Evolutionary conservation across 495 filamentous ascomycete genomes (phyloP).

Genomic region (Halenospora varia): DNA sequence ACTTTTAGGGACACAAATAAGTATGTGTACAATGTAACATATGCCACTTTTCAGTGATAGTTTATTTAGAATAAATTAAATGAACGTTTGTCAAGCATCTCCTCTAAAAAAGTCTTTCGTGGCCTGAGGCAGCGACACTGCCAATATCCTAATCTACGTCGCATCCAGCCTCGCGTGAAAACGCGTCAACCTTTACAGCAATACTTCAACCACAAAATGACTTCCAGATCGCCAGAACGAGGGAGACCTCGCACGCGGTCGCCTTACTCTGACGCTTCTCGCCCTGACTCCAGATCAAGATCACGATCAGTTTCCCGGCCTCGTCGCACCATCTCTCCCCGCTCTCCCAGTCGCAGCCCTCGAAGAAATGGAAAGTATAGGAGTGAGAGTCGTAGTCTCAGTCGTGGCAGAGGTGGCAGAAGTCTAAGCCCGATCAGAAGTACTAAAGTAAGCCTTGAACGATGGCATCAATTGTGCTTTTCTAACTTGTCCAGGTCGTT

Average conservation of each 20-base stretch:
- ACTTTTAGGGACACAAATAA: no score
- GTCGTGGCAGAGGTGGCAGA: conserved; percentile 44
- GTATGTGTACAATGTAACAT: no score
- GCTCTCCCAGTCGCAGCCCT: conserved; percentile 37
- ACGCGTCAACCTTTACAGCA: background rate
- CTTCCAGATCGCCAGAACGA: conserved; percentile 27
- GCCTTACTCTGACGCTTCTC: conserved; percentile 23
- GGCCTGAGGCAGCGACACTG: no score
- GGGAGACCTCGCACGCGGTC: conserved; percentile 29
- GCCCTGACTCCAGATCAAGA: conserved; percentile 3
- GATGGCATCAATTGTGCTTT: background rate
- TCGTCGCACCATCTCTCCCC: conserved; percentile 47
- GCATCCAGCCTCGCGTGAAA: conserved; percentile 3
- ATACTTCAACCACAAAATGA: conserved; percentile 7
- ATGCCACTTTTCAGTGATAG: no score
- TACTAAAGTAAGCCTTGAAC: conserved; percentile 47
- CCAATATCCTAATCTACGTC: no score
- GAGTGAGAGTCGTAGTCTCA: conserved; percentile 33
- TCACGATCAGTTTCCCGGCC: conserved; percentile 30
- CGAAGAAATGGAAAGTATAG: conserved; percentile 33
- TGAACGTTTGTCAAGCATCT: no score
- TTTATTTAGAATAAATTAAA: no score
- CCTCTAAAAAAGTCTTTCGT: no score
- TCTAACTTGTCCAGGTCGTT: conserved; percentile 62
- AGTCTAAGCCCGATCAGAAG: conserved; percentile 47